These are phyloP conservation scores for Phaseolus coccineus DNA, from an alignment of 331 rosid genomes.

Conservation along the genomic window DNA sequence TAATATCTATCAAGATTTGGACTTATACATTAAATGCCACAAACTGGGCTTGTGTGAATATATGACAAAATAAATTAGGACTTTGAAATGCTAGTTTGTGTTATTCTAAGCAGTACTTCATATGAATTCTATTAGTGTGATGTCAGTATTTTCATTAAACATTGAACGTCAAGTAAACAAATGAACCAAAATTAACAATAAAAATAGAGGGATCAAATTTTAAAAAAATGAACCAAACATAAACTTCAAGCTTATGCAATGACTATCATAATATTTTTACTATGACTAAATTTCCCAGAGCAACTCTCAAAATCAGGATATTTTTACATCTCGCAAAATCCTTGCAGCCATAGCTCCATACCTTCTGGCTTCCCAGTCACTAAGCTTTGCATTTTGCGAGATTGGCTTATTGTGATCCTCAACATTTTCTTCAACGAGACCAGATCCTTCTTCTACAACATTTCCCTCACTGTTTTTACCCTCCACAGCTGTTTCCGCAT, in stretches of 20 bases:
- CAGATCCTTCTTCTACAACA: conserved; percentile 41
- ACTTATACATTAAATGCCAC: too few species aligned
- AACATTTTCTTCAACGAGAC: conserved; percentile 45
- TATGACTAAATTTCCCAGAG: not conserved
- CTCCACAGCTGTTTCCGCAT: conserved; percentile 46
- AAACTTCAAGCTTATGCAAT: not conserved
- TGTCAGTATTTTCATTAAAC: too few species aligned
- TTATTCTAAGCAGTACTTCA: too few species aligned
- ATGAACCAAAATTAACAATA: too few species aligned
- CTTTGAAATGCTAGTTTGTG: too few species aligned
- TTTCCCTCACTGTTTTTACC: conserved; percentile 44
- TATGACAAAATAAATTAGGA: too few species aligned
- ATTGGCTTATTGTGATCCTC: conserved; percentile 50
- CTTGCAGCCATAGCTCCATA: conserved; percentile 89
- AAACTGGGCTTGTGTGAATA: too few species aligned
- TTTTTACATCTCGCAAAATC: conserved; percentile 75
- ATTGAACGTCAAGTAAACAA: too few species aligned
- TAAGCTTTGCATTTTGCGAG: conserved; percentile 53
- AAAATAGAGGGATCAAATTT: too few species aligned
- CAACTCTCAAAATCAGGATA: conserved; percentile 48
- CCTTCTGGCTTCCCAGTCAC: conserved; percentile 91
- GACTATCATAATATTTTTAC: not conserved
- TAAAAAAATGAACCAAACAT: too few species aligned
- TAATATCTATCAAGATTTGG: not conserved
- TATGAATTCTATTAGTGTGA: too few species aligned